phyloP scores from a whole-genome alignment of 495 filamentous ascomycete species.

The Tirmania nivea region DNA sequence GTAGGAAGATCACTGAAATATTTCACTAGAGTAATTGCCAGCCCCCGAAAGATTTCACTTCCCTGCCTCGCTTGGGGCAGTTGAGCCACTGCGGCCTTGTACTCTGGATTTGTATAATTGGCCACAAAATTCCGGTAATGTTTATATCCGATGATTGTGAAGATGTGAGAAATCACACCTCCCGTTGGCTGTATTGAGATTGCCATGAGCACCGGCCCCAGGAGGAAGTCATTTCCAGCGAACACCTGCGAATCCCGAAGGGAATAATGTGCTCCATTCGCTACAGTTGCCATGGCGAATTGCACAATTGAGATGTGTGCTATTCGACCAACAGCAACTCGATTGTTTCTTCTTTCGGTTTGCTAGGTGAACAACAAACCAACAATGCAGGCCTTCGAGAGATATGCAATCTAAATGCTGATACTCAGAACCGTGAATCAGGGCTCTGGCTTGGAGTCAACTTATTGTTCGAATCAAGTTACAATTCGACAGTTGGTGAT shows the following conservation, averaged over 20 bases:
- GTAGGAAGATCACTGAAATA: constrained; percentile 79
- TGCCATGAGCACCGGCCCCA: not conserved
- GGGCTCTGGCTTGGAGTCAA: too few species aligned
- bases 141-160: not conserved
- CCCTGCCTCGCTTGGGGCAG: constrained; percentile 88
- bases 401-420: too few species aligned
- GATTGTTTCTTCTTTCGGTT: too few species aligned
- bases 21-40: constrained; percentile 78
- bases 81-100: constrained; percentile 74
- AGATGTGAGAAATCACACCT: not conserved
- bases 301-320: too few species aligned
- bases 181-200: not conserved
- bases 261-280: too few species aligned
- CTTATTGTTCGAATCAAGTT: too few species aligned
- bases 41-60: constrained; percentile 66
- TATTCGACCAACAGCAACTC: too few species aligned
- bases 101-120: constrained; percentile 38
- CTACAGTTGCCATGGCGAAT: too few species aligned
- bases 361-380: too few species aligned
- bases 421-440: too few species aligned
- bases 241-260: not conserved
- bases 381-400: too few species aligned
- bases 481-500: too few species aligned
- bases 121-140: not conserved
- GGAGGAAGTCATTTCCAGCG: not conserved